Evolutionary conservation across 2,329 filamentous ascomycete species (phyloP).

Genomic region (Metarhizium humberi): DNA sequence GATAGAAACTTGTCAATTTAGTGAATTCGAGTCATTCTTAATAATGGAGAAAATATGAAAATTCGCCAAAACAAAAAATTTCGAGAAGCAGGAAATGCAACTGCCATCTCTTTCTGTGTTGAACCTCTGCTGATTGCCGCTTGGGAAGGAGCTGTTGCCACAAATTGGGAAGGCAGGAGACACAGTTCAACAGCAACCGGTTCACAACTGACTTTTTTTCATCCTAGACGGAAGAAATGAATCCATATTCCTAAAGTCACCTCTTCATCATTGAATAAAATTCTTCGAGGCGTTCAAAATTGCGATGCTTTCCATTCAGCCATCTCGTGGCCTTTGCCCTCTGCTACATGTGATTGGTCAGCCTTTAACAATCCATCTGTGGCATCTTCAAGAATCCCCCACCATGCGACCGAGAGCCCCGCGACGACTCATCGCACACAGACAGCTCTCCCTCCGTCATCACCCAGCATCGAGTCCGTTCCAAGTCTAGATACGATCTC

Average conservation of each 20-base stretch:
- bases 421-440: background rate
- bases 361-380: background rate
- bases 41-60: background rate
- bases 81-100: background rate
- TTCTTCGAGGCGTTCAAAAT: background rate
- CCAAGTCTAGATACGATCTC: background rate
- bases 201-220: background rate
- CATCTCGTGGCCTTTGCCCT: background rate
- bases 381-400: background rate
- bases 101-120: background rate
- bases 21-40: background rate
- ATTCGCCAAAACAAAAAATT: background rate
- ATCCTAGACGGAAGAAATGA: background rate
- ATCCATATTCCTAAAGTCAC: background rate
- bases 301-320: background rate
- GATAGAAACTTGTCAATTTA: background rate
- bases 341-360: slow-evolving; percentile 1
- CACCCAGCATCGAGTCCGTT: background rate
- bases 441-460: background rate
- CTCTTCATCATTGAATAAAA: background rate
- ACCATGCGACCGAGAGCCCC: background rate
- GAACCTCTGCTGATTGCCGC: background rate
- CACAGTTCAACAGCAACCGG: background rate
- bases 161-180: background rate
- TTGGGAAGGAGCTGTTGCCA: background rate